phyloP scores from a whole-genome alignment of 805 yeast genomes.

The Suhomyces sp. region DNA sequence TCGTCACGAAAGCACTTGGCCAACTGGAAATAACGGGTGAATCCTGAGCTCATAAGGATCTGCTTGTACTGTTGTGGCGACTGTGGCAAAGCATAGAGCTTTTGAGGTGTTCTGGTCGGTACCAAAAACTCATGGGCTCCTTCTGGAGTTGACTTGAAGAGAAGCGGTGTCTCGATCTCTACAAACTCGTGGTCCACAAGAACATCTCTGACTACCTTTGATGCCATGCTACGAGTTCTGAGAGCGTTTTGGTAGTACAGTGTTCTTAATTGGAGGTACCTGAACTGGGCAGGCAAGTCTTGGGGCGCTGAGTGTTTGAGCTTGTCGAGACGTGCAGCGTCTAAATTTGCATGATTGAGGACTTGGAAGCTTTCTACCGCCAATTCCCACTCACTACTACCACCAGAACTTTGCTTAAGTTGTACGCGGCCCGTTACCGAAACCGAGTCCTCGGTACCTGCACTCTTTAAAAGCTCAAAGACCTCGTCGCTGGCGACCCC shows the following conservation, averaged over 20 bases:
- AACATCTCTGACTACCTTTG: slow-evolving; percentile 43
- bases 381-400: slow-evolving; percentile 50
- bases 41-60: slow-evolving; percentile 89
- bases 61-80: slow-evolving; percentile 98
- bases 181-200: slow-evolving; percentile 50
- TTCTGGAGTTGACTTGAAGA: slow-evolving; percentile 96
- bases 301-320: slow-evolving; percentile 48
- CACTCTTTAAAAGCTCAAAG: slow-evolving; percentile 40
- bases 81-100: slow-evolving; percentile 89
- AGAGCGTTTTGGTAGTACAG: slow-evolving; percentile 55
- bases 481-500: slow-evolving; percentile 42
- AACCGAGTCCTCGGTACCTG: slow-evolving; percentile 70
- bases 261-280: slow-evolving; percentile 77
- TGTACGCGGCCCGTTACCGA: slow-evolving; percentile 57
- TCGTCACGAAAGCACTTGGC: slow-evolving; percentile 97
- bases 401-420: slow-evolving; percentile 23
- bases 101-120: slow-evolving; percentile 66
- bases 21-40: slow-evolving; percentile 79
- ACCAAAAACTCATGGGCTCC: slow-evolving; percentile 96
- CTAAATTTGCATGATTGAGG: slow-evolving; percentile 60
- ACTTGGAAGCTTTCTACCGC: slow-evolving; percentile 48
- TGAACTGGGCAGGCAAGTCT: slow-evolving; percentile 72
- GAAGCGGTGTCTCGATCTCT: slow-evolving; percentile 88
- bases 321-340: slow-evolving; percentile 66
- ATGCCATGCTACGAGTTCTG: slow-evolving; percentile 53